A percentile compares a stretch with the other conserved stretches of the same genome.
These are phyloP conservation scores for Neckera pumila DNA, from an alignment of 225 moss, liverwort and hornwort species.

Conservation along the genomic window DNA sequence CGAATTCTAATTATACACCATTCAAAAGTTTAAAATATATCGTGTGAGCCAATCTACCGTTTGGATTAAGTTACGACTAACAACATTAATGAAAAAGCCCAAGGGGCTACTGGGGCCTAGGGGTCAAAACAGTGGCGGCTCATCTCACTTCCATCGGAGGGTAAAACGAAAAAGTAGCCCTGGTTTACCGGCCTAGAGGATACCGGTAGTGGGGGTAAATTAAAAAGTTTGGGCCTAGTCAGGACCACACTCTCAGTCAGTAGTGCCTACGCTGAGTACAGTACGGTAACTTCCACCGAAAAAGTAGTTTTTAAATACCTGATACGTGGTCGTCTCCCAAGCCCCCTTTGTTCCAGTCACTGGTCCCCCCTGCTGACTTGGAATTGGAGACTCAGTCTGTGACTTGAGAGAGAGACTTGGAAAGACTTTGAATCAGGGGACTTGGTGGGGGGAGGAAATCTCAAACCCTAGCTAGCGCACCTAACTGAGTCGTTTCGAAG, in stretches of 20 bases:
- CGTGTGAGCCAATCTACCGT: no score
- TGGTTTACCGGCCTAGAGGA: neutral
- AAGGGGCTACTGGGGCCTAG: neutral
- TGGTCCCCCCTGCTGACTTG: neutral
- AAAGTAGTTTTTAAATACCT: neutral
- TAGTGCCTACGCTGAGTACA: neutral
- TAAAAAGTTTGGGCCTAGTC: neutral
- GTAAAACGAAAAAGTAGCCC: neutral
- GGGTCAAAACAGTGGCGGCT: neutral
- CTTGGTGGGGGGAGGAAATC: neutral
- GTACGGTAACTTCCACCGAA: neutral
- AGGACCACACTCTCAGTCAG: neutral
- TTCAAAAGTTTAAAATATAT: no score
- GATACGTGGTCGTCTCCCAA: neutral
- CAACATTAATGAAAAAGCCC: neutral
- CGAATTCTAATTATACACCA: no score
- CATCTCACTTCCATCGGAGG: neutral
- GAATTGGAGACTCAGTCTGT: neutral
- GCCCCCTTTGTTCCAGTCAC: neutral
- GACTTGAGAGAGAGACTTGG: neutral
- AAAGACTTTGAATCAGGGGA: neutral
- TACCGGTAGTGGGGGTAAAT: neutral
- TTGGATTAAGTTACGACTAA: no score
- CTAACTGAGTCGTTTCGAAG: neutral
- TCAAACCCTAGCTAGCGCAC: neutral